These are phyloP conservation scores for Cicer yamashitae DNA, from an alignment of 306 rosid genomes.

Conservation along the genomic window DNA sequence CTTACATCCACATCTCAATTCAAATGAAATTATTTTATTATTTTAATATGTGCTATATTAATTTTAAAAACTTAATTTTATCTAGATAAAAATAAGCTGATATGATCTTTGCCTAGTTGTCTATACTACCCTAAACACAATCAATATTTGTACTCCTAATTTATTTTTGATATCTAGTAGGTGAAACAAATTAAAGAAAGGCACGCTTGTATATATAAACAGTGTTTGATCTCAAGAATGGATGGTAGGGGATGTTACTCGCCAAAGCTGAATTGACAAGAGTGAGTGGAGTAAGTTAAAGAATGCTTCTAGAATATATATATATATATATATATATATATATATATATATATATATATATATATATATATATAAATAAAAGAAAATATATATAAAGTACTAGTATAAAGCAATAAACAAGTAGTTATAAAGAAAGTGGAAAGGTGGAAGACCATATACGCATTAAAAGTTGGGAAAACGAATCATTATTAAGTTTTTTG, in stretches of 20 bases:
- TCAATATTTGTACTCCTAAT: not conserved
- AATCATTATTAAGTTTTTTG: slow-evolving; percentile 29
- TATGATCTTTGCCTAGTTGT: too few species aligned
- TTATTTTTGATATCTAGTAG: not conserved
- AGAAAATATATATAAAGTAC: not conserved
- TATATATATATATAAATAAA: too few species aligned
- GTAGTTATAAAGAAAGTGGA: slow-evolving; percentile 44
- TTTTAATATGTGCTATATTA: too few species aligned
- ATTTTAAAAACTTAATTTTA: too few species aligned
- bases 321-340: too few species aligned
- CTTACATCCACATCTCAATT: too few species aligned
- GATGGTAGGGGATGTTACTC: slow-evolving; percentile 52
- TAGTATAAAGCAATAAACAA: not conserved
- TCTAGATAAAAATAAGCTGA: too few species aligned
- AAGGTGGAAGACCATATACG: slow-evolving; percentile 40
- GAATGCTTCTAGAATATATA: slow-evolving; percentile 46
- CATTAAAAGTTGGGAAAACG: slow-evolving; percentile 33
- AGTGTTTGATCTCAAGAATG: slow-evolving; percentile 7
- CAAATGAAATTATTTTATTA: too few species aligned
- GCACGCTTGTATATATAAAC: not conserved
- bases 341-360: too few species aligned
- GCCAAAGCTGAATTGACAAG: slow-evolving; percentile 45
- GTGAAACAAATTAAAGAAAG: slow-evolving; percentile 14
- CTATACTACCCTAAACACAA: too few species aligned
- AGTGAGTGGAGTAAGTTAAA: slow-evolving; percentile 50